Base-by-base conservation (phyloP, 345 rosid species). In the Combretum micranthum region DNA sequence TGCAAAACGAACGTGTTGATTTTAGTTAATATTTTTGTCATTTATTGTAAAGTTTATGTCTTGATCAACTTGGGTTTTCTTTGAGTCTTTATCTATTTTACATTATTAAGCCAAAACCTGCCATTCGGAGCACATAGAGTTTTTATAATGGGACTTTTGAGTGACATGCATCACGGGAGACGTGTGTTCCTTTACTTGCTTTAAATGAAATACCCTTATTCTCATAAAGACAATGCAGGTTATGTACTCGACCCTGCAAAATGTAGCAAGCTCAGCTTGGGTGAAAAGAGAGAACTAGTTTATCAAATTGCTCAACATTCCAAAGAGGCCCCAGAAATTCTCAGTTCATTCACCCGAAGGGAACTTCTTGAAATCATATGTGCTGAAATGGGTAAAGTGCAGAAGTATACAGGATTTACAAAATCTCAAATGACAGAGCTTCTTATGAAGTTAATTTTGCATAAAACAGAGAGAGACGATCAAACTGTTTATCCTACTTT, bases 301-400 rank as follows among this genome's bases (percentile, higher is more conserved):
- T 70, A 72, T 32, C 83, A 75, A 46, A 69, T 88, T 52, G 87
- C 88, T 0, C 78, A 74, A 57, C 73, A 78, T 70, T 56, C 86
- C 2, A 61, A 76, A 57, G 66, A 85, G 77, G 96, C 88, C 45
- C 52, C 80, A 7, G 80, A 74, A 77, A 77, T 78, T 53, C 84
- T 88, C 55, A 83, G 81, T 68, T 81, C 90, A 32, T 85, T 87
- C 77, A 77, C 79, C 44, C 82, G 93, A 44, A 75, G 73, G 66
- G 96, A 88, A 78, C 88, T 88, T 71, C 84, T 76, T 32, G 84
- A 88, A 63, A 85, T 88, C 61, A 74, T 83, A 45, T 88, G 93
- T 61, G 88, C 90, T 2, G 96, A 88, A 72, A 83, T 80, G 93
- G 96, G 96, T 13, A 85, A 81, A 66, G 86, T 83, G 51, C 69